These are phyloP conservation scores for Carex pumila DNA, from an alignment of 176 grass and related monocot species.

Conservation along the genomic window DNA sequence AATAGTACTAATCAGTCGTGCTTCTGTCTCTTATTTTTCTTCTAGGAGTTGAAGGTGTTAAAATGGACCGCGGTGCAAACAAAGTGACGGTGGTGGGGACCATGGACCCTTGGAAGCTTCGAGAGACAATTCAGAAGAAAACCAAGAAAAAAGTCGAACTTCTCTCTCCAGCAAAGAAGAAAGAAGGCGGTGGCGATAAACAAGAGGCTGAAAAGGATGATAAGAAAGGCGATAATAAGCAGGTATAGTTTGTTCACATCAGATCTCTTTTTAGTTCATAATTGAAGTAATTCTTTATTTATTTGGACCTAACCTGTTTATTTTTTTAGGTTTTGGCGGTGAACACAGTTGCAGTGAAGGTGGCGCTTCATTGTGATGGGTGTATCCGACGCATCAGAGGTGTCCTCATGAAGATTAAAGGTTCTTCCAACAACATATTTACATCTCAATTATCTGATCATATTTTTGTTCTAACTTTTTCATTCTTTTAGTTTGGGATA, in stretches of 20 bases:
- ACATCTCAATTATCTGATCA: background rate
- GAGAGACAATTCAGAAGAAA: slow-evolving; percentile 48
- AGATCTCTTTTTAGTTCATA: background rate
- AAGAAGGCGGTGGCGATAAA: background rate
- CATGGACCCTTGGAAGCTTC: slow-evolving; percentile 71
- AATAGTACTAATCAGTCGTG: background rate
- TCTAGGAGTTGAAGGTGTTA: slow-evolving; percentile 71
- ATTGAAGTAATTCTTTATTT: background rate
- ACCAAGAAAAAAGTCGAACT: slow-evolving; percentile 69
- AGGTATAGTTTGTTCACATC: background rate
- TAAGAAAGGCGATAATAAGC: background rate
- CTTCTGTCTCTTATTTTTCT: background rate
- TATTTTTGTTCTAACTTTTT: background rate
- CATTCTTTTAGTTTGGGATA: background rate
- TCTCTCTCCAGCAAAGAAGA: slow-evolving; percentile 16
- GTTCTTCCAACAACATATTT: slow-evolving; percentile 22
- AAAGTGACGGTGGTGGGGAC: slow-evolving; percentile 56
- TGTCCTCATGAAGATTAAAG: slow-evolving; percentile 56
- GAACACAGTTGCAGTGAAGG: slow-evolving; percentile 61
- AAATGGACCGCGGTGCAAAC: slow-evolving; percentile 43
- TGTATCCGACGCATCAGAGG: slow-evolving; percentile 54
- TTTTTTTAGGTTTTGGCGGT: slow-evolving; percentile 20
- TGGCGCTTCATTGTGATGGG: slow-evolving; percentile 67
- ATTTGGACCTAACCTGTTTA: background rate
- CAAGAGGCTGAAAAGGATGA: background rate